Conservation (phyloP, 148 eudicot species). For the Suaeda aralocaspica region DNA sequence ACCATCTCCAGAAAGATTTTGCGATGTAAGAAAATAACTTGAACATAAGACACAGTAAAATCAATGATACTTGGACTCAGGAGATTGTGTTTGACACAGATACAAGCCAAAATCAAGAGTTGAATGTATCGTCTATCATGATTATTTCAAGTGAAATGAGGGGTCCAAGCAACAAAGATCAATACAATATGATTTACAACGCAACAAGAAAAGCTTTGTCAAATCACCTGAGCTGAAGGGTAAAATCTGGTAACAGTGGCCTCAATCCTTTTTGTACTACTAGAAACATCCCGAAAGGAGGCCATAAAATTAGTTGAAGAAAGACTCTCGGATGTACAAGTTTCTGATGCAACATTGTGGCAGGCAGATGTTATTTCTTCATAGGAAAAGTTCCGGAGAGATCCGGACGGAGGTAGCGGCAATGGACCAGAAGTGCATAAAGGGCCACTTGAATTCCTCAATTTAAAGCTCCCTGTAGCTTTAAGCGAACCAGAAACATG, state of each 20-base stretch:
- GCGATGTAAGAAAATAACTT: not conserved
- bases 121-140: too few species aligned
- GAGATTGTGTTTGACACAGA: not conserved
- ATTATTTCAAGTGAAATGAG: not conserved
- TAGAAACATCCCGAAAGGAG: slow-evolving; percentile 54
- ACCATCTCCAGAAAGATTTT: not conserved
- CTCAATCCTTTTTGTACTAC: slow-evolving; percentile 50
- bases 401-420: slow-evolving; percentile 61
- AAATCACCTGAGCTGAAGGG: slow-evolving; percentile 61
- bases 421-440: slow-evolving; percentile 66
- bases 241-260: slow-evolving; percentile 81
- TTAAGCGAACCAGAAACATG: slow-evolving; percentile 41
- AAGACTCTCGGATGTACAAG: slow-evolving; percentile 73
- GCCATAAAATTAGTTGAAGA: slow-evolving; percentile 72
- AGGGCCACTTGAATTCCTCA: slow-evolving; percentile 54
- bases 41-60: not conserved
- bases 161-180: not conserved
- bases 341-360: slow-evolving; percentile 75
- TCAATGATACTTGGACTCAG: not conserved
- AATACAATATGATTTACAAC: too few species aligned
- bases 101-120: not conserved
- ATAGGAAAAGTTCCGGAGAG: slow-evolving; percentile 54
- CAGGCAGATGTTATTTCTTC: slow-evolving; percentile 83
- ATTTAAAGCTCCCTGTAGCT: slow-evolving; percentile 62
- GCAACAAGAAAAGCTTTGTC: slow-evolving; percentile 8